Percentiles rank a stretch among this genome's conserved stretches.
Evolutionary conservation across 2,329 filamentous ascomycete genomes (phyloP).

Genomic region (Colletotrichum sp.): DNA sequence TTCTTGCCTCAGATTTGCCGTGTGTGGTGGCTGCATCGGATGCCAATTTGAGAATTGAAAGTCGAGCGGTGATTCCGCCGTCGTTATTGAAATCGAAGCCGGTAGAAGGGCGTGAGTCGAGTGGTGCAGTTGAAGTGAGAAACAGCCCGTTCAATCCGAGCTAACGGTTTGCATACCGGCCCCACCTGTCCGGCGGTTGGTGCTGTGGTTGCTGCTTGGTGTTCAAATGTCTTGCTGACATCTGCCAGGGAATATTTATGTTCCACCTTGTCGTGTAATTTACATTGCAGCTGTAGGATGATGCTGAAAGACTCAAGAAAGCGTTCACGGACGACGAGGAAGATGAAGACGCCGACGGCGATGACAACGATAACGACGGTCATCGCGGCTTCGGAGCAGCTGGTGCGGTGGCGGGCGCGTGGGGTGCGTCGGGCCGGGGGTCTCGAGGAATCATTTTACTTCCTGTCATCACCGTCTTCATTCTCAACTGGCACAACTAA

Average conservation of each 20-base stretch:
- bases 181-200: too few species aligned
- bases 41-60: too few species aligned
- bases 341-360: slow-evolving; percentile 51
- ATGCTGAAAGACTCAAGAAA: slow-evolving; percentile 40
- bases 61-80: too few species aligned
- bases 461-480: background rate
- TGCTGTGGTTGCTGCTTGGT: too few species aligned
- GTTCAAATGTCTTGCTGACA: too few species aligned
- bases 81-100: too few species aligned
- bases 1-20: background rate
- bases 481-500: background rate
- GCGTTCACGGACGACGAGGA: slow-evolving; percentile 64
- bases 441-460: slow-evolving; percentile 22
- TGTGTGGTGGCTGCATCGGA: background rate
- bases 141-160: too few species aligned
- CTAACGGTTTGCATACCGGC: too few species aligned
- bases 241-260: too few species aligned
- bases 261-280: too few species aligned
- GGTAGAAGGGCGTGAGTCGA: too few species aligned
- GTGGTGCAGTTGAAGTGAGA: too few species aligned
- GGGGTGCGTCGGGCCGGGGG: slow-evolving; percentile 34
- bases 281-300: background rate
- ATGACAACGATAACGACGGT: slow-evolving; percentile 57
- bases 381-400: background rate
- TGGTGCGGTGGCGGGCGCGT: slow-evolving; percentile 31